Conservation (phyloP, 441 rosid species). For the Capsella rubella region DNA sequence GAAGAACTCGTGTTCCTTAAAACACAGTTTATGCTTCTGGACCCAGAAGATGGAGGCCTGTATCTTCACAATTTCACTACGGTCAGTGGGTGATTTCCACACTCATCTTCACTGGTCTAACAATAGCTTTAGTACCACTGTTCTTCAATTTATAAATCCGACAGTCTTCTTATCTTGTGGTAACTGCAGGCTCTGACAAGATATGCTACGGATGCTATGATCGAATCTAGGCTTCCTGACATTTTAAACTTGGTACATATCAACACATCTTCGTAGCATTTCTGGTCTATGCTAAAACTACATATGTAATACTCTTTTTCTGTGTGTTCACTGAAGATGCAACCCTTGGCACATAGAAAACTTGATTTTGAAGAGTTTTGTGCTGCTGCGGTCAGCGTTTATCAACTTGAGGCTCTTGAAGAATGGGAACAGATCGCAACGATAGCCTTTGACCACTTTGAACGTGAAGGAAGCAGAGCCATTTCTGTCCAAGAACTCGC, state of each 20-base stretch:
- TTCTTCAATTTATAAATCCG: constrained; percentile 1
- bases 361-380: constrained; percentile 74
- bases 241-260: constrained; percentile 54
- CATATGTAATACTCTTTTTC: constrained; percentile 1
- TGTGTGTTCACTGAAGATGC: constrained; percentile 57
- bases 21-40: constrained; percentile 62
- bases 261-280: constrained; percentile 3
- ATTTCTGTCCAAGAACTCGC: constrained; percentile 66
- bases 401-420: constrained; percentile 72
- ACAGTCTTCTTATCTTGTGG: constrained; percentile 11
- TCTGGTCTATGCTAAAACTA: neutral
- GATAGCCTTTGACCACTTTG: constrained; percentile 65
- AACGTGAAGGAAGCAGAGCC: constrained; percentile 64
- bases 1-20: constrained; percentile 60
- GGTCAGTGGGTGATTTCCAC: constrained; percentile 49
- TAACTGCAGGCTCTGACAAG: constrained; percentile 59
- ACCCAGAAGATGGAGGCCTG: constrained; percentile 62
- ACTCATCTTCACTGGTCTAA: constrained; percentile 1
- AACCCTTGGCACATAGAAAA: constrained; percentile 57
- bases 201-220: constrained; percentile 68
- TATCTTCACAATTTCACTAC: constrained; percentile 58
- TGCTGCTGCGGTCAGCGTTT: constrained; percentile 64
- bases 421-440: constrained; percentile 69
- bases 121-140: neutral
- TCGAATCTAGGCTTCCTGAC: constrained; percentile 61